A percentile compares a stretch with the other conserved stretches of the same genome.
These are phyloP conservation scores for Eutypa lata DNA, from an alignment of 2,329 filamentous ascomycete species.

Conservation along the genomic window DNA sequence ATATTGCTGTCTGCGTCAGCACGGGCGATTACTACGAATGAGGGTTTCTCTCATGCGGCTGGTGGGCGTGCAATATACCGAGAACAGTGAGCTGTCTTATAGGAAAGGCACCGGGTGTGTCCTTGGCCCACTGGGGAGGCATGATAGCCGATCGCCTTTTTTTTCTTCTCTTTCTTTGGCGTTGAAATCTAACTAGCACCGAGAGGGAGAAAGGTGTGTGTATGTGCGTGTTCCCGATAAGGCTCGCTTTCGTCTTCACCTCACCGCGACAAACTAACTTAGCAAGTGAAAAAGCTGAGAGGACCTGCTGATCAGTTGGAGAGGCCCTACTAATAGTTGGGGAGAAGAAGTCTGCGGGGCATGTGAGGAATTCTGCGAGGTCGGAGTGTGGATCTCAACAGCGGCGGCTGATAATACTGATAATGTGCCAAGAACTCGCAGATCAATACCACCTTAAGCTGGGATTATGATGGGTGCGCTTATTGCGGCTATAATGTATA, in stretches of 20 bases:
- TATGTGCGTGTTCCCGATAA: too few species aligned
- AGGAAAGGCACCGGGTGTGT: slow-evolving; percentile 33
- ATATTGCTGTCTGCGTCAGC: slow-evolving; percentile 33
- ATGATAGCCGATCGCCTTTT: not conserved
- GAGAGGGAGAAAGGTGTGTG: too few species aligned
- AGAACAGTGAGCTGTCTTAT: slow-evolving; percentile 42
- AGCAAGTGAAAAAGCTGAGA: not conserved
- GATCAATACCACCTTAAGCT: not conserved
- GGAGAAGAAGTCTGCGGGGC: not conserved
- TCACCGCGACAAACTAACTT: too few species aligned
- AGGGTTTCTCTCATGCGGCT: not conserved
- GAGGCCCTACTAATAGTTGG: not conserved
- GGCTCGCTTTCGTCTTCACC: too few species aligned
- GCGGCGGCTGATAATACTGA: not conserved
- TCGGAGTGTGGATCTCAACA: not conserved
- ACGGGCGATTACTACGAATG: not conserved
- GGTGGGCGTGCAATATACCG: slow-evolving; percentile 23
- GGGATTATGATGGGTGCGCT: not conserved
- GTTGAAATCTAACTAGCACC: too few species aligned
- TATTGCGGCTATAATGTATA: not conserved
- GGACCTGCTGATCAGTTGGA: not conserved
- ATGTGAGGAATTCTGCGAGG: not conserved
- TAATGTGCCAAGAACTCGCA: not conserved
- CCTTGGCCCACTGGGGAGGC: not conserved
- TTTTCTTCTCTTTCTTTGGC: too few species aligned